Evolutionary conservation across 169 alveolate genomes (phyloP).

Genomic region (Plasmodium chabaudi): DNA sequence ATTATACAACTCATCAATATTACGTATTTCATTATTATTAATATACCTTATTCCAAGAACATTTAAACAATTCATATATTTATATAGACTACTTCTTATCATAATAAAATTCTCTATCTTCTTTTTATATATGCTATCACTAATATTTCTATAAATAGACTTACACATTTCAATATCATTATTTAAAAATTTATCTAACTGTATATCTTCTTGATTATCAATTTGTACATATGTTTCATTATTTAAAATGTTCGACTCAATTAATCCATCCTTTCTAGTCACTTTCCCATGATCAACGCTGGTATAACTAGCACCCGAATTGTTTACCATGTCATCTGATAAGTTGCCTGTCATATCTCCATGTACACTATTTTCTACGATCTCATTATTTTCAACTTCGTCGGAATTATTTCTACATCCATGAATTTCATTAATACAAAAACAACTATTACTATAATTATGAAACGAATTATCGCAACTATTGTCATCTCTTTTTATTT

Average conservation of each 20-base stretch:
- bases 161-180: slow-evolving; percentile 57
- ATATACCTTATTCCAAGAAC: slow-evolving; percentile 68
- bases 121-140: slow-evolving; percentile 72
- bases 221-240: slow-evolving; percentile 75
- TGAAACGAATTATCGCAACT: slow-evolving; percentile 14
- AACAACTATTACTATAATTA: not conserved
- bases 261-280: slow-evolving; percentile 14
- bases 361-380: too few species aligned
- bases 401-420: too few species aligned
- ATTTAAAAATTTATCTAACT: slow-evolving; percentile 61
- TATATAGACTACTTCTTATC: slow-evolving; percentile 67
- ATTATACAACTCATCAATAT: slow-evolving; percentile 32
- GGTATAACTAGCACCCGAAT: too few species aligned
- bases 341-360: too few species aligned
- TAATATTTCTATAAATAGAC: slow-evolving; percentile 51
- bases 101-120: slow-evolving; percentile 73
- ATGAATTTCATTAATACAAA: not conserved
- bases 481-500: not conserved
- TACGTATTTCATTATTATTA: slow-evolving; percentile 74
- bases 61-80: slow-evolving; percentile 76
- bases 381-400: too few species aligned
- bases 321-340: too few species aligned
- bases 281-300: not conserved
- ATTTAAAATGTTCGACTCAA: slow-evolving; percentile 34
- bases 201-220: slow-evolving; percentile 59